Percentiles rank a stretch among this genome's conserved stretches.
Evolutionary conservation across 2,329 filamentous ascomycete species (phyloP).

Genomic region (Nemania sp.): DNA sequence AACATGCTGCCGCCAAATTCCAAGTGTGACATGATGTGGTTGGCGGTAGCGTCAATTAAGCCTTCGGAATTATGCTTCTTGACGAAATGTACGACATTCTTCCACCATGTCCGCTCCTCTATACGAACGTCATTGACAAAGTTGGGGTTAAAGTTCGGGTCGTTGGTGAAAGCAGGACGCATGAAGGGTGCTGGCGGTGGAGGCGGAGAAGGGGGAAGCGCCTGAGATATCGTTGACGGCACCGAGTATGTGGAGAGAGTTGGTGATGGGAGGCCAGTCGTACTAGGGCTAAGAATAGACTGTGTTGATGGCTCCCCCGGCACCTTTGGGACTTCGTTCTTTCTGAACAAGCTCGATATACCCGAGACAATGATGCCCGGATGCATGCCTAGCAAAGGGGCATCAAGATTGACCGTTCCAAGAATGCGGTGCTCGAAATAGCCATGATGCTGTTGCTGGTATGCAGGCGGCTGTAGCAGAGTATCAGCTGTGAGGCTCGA

Average conservation of each 20-base stretch:
- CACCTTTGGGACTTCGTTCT: constrained; percentile 39
- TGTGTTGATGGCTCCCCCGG: constrained; percentile 28
- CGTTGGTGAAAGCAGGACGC: constrained; percentile 38
- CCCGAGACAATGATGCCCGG: constrained; percentile 84
- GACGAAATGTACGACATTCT: constrained; percentile 72
- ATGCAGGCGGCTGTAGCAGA: constrained; percentile 28
- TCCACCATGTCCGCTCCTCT: constrained; percentile 69
- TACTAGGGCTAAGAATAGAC: constrained; percentile 18
- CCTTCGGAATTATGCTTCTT: constrained; percentile 76
- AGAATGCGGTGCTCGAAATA: constrained; percentile 73
- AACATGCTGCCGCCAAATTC: constrained; percentile 83
- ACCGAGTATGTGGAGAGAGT: constrained; percentile 31
- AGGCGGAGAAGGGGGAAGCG: constrained; percentile 21
- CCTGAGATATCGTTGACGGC: constrained; percentile 28
- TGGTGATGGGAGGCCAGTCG: constrained; percentile 29
- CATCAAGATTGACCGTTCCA: constrained; percentile 81
- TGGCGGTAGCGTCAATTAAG: constrained; percentile 68
- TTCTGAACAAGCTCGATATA: constrained; percentile 73
- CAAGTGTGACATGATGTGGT: constrained; percentile 76
- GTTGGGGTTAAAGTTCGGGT: constrained; percentile 74
- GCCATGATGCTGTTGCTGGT: constrained; percentile 37
- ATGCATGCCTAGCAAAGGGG: constrained; percentile 85
- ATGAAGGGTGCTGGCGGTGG: constrained; percentile 18
- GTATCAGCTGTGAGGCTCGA: constrained; percentile 19
- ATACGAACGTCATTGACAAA: constrained; percentile 76